phyloP scores from a whole-genome alignment of 345 rosid genomes.

The Eucalyptus polybractea region DNA sequence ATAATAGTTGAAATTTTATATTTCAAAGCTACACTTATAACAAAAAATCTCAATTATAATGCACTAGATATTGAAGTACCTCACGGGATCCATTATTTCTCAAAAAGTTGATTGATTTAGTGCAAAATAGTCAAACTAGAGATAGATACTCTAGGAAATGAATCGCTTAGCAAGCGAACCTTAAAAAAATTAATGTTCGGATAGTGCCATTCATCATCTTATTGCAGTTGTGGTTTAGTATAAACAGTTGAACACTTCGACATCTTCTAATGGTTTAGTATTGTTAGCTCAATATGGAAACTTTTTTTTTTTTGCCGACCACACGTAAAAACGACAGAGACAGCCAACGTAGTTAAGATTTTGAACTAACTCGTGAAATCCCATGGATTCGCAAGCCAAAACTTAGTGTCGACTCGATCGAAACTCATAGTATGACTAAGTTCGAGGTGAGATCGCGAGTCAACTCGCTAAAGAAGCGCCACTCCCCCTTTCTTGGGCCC shows the following conservation, averaged over 20 bases:
- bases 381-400: neutral
- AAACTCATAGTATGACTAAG: neutral
- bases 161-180: no score
- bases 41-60: no score
- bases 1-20: no score
- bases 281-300: neutral
- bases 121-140: no score
- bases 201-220: no score
- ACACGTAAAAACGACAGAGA: neutral
- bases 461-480: neutral
- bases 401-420: neutral
- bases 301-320: neutral
- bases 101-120: no score
- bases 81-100: fast-evolving
- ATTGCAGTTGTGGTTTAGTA: no score
- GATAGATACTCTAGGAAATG: no score
- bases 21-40: no score
- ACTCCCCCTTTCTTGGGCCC: neutral
- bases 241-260: neutral
- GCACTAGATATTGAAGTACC: no score
- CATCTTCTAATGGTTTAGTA: neutral
- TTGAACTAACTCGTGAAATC: neutral
- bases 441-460: neutral
- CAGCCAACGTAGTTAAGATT: neutral
- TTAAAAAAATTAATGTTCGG: no score